Conservation (phyloP, 1,139 yeast species). For the Blastobotrys illinoisensis region DNA sequence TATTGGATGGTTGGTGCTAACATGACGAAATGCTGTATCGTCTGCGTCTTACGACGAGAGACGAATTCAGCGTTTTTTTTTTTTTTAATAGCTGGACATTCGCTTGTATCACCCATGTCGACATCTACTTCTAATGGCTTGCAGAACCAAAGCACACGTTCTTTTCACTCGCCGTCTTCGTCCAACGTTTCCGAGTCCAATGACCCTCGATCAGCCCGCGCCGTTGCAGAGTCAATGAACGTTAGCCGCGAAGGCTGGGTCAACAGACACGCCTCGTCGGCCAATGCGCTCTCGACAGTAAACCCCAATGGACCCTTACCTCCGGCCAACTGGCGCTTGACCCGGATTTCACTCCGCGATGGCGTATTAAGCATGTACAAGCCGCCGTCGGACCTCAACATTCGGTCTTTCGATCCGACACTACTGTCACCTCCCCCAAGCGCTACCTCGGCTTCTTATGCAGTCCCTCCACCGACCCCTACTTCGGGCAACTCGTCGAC, state of each 20-base stretch:
- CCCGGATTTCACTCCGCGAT: constrained; percentile 28
- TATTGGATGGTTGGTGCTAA: background rate
- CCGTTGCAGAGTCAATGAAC: constrained; percentile 5
- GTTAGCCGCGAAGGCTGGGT: constrained; percentile 22
- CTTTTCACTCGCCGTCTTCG: constrained; percentile 9
- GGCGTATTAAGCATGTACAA: constrained; percentile 27
- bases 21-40: background rate
- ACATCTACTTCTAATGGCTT: background rate
- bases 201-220: background rate
- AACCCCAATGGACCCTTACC: constrained; percentile 3
- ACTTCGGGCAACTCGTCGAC: background rate
- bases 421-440: constrained; percentile 6
- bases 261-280: constrained; percentile 17
- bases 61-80: background rate
- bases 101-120: background rate
- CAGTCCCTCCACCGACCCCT: constrained; percentile 1
- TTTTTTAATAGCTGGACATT: background rate
- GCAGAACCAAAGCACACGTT: constrained; percentile 1
- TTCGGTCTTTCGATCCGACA: constrained; percentile 26
- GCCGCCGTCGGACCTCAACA: constrained; percentile 30
- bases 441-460: constrained; percentile 8
- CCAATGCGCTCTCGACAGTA: constrained; percentile 6
- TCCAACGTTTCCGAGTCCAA: constrained; percentile 8
- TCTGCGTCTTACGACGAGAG: background rate
- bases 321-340: constrained; percentile 27